Conservation (phyloP, 371 early-diverging fungal species). For the Chytridium lagenaria region DNA sequence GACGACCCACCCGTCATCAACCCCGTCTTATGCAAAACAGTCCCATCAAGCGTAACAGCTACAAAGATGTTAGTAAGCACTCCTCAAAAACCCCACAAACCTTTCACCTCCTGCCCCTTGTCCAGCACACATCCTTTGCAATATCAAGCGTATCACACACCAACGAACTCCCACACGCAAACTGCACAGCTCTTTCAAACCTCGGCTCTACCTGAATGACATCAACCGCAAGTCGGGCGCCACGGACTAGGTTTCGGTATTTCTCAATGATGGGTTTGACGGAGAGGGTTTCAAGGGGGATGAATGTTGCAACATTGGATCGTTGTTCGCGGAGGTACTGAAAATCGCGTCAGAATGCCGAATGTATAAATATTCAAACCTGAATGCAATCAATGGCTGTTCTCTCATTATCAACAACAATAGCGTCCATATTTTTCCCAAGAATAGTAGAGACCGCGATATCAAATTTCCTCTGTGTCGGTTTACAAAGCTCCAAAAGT, state of each 20-base stretch:
- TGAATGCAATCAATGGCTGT: constrained; percentile 68
- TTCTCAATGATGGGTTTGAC: constrained; percentile 79
- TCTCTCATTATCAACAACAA: constrained; percentile 65
- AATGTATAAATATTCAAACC: constrained; percentile 31
- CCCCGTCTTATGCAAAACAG: constrained; percentile 94
- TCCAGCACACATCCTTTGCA: constrained; percentile 87
- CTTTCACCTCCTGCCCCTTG: constrained; percentile 82
- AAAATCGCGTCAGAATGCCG: neutral
- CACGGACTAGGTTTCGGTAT: constrained; percentile 73
- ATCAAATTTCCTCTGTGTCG: constrained; percentile 93
- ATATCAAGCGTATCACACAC: constrained; percentile 87
- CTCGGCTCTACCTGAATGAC: constrained; percentile 81
- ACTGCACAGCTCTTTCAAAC: constrained; percentile 82
- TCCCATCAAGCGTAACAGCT: constrained; percentile 93
- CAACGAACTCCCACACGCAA: constrained; percentile 87
- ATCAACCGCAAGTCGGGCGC: constrained; percentile 87
- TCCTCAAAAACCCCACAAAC: constrained; percentile 35
- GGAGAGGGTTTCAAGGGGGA: constrained; percentile 86
- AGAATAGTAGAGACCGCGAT: constrained; percentile 74
- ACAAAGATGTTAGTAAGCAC: constrained; percentile 11
- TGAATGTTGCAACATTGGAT: constrained; percentile 89
- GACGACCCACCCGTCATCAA: constrained; percentile 85
- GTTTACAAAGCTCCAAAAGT: constrained; percentile 87
- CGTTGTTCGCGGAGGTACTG: constrained; percentile 93
- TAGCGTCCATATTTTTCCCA: constrained; percentile 61